These are phyloP conservation scores for Leccinum sublutescens DNA, from an alignment of 768 basidiomycete species.

Conservation along the genomic window DNA sequence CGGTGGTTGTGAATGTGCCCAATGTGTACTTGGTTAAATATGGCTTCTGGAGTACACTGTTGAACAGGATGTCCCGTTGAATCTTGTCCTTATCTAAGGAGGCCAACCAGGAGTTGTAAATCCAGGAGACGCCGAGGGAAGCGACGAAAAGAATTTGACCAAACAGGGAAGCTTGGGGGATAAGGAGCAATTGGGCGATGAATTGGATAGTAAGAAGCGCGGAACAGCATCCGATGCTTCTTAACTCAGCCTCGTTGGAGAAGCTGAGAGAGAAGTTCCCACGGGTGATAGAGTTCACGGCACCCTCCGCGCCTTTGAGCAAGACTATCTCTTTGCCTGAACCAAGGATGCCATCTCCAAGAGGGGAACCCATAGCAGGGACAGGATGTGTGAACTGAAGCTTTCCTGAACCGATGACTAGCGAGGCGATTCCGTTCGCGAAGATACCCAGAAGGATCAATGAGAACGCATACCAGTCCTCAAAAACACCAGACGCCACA, in stretches of 20 bases:
- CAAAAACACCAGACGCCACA: constrained; percentile 26
- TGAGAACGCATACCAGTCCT: constrained; percentile 35
- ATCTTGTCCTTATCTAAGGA: constrained; percentile 33
- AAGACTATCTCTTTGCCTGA: constrained; percentile 27
- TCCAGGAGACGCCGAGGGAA: neutral
- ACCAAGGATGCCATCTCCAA: constrained; percentile 32
- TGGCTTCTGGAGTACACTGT: constrained; percentile 12
- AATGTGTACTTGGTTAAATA: constrained; percentile 16
- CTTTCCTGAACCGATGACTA: constrained; percentile 20
- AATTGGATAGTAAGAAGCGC: neutral
- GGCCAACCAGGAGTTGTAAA: constrained; percentile 8
- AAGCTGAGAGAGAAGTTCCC: constrained; percentile 30
- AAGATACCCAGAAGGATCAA: constrained; percentile 36
- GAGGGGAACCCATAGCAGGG: constrained; percentile 25
- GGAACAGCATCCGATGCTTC: neutral
- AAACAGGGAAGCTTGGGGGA: neutral
- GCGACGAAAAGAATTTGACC: neutral
- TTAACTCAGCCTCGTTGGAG: neutral
- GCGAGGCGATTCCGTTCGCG: constrained; percentile 31
- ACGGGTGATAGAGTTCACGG: constrained; percentile 33
- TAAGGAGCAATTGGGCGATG: neutral
- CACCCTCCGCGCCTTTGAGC: constrained; percentile 29
- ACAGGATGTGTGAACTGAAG: constrained; percentile 29
- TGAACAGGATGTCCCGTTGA: constrained; percentile 13
- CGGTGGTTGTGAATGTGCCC: constrained; percentile 15